Percentiles rank a stretch among this genome's conserved stretches.
Evolutionary conservation across 768 basidiomycete genomes (phyloP).

Genomic region (Russula sp.): DNA sequence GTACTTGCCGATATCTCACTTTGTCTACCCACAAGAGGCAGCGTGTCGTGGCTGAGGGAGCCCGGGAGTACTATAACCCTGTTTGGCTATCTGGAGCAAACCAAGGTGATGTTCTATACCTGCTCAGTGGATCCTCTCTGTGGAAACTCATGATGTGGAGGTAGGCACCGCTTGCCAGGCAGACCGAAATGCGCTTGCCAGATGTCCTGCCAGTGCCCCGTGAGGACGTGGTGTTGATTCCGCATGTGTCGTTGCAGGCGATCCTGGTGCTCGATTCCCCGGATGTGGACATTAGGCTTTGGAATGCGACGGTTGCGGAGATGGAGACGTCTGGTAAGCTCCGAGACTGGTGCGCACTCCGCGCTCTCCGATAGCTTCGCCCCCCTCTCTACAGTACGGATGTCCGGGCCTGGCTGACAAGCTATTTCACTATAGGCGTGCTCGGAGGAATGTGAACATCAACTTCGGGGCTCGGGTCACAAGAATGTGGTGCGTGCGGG

Average conservation of each 20-base stretch:
- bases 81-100: constrained; percentile 28
- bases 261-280: constrained; percentile 30
- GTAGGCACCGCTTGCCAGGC: background rate
- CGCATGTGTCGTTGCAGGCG: constrained; percentile 26
- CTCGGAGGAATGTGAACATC: constrained; percentile 5
- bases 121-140: background rate
- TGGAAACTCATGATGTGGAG: constrained; percentile 5
- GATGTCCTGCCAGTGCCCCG: constrained; percentile 10
- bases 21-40: constrained; percentile 21
- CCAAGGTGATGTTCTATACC: constrained; percentile 13
- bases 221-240: constrained; percentile 15
- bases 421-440: constrained; percentile 6
- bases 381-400: background rate
- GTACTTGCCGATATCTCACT: constrained; percentile 29
- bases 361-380: background rate
- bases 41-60: constrained; percentile 26
- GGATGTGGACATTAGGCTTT: constrained; percentile 26
- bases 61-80: constrained; percentile 25
- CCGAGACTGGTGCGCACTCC: background rate
- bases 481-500: constrained; percentile 1
- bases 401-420: constrained; percentile 5
- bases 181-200: constrained; percentile 17
- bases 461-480: background rate
- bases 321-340: constrained; percentile 28
- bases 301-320: constrained; percentile 30